Percentiles rank a stretch among this genome's conserved stretches.
Conservation (phyloP, 441 rosid genomes). For the Brassica hybrid region DNA sequence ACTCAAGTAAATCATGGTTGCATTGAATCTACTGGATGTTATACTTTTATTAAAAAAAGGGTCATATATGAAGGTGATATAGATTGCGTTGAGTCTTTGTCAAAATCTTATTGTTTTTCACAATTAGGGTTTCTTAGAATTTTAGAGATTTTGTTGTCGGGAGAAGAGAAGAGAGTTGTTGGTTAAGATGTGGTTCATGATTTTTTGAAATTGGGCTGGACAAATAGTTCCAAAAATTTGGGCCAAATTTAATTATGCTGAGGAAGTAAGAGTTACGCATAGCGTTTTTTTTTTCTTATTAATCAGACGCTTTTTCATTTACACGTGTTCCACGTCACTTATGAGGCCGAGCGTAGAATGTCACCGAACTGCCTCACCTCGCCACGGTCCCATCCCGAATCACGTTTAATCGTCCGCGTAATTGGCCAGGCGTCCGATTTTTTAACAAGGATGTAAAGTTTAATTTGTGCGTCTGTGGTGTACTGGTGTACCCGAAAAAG, state of each 20-base stretch:
- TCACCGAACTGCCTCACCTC: neutral
- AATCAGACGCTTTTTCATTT: neutral
- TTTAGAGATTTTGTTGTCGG: no score
- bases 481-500: no score
- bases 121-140: no score
- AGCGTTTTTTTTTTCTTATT: neutral
- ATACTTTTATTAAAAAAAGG: no score
- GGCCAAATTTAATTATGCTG: neutral
- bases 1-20: no score
- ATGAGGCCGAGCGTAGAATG: neutral
- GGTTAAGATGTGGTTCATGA: neutral
- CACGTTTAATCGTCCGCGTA: neutral
- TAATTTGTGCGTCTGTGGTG: no score
- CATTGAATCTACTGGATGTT: no score
- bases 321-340: neutral
- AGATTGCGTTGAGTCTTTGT: no score
- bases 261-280: neutral
- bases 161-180: no score
- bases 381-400: neutral
- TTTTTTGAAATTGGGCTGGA: neutral
- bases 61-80: no score
- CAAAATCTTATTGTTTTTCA: no score
- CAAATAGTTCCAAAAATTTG: neutral
- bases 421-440: neutral
- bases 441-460: neutral